Evolutionary conservation across 1,284 basidiomycete genomes (phyloP), one percentile per base, ranked within the genome.

Genomic region (Leccinum holopus): DNA sequence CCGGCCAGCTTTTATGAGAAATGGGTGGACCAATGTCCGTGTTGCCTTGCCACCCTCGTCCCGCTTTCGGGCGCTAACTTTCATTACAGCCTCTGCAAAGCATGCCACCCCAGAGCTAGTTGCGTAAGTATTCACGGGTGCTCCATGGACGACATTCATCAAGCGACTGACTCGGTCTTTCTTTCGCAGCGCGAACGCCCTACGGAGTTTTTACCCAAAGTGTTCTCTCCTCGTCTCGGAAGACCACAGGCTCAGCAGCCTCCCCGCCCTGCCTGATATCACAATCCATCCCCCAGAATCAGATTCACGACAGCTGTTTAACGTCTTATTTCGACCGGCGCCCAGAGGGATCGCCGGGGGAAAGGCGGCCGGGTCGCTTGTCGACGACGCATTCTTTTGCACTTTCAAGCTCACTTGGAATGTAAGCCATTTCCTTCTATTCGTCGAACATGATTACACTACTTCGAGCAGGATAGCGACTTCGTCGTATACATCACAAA

Each of bases 121-220:
- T 69, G 82, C 79, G 86, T 86, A 72, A 39, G 80, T 69, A 44
- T 1, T 49, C 14, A 3, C 35, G 5, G 49, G 33, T 8, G n/a
- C 30, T 18, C 8, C 54, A 59, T 58, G 30, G 30, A 35, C 16
- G 33, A 47, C 56, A 44, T 61, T 56, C 57, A 52, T 57, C 32
- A 25, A 41, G 58, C 37, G 55, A 64, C 33, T 60, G 32, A 37
- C 60, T 28, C 8, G 18, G 35, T 11, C 14, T 57, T 55, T 60
- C 41, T 54, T 62, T 58, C 33, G 55, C 62, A 87, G 87, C n/a
- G 78, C 80, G 12, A 77, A 84, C 61, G 73, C 79, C 30, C 76
- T 91, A 53, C 82, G 80, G 53, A 81, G 80, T 67, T 65, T 87
- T 11, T 86, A 90, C 70, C 87, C 89, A 3, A 79, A 82, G 5